Evolutionary conservation across 441 rosid genomes (phyloP).

Genomic region (Pelargonium fulgidum): DNA sequence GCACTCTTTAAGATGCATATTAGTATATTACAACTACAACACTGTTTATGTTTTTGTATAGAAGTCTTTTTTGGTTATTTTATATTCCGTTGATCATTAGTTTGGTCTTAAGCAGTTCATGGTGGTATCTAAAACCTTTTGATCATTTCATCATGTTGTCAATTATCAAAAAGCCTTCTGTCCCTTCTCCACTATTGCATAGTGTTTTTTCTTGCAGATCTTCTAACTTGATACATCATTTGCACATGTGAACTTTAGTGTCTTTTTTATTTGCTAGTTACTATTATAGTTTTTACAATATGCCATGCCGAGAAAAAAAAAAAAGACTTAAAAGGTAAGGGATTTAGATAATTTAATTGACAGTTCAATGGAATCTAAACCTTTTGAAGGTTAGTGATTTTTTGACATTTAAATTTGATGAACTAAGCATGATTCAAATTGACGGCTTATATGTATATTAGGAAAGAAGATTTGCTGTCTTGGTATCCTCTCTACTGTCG

Average conservation of each 20-base stretch:
- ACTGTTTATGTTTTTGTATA: background rate
- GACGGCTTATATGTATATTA: conserved; percentile 21
- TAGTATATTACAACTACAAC: background rate
- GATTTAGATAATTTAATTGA: background rate
- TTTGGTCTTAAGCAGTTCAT: background rate
- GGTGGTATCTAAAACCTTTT: conserved; percentile 4
- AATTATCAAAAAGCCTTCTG: background rate
- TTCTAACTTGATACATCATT: background rate
- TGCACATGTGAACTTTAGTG: background rate
- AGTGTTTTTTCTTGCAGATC: background rate
- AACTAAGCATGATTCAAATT: conserved; percentile 11
- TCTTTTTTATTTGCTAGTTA: background rate
- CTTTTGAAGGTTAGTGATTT: background rate
- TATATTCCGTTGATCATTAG: background rate
- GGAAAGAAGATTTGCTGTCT: conserved; percentile 91
- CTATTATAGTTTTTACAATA: background rate
- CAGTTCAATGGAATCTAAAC: background rate
- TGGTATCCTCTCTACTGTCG: conserved; percentile 73
- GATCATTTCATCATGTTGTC: background rate
- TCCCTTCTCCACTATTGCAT: background rate
- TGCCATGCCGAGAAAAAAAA: background rate
- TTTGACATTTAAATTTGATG: background rate
- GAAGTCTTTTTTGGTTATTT: no score
- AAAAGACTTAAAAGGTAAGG: background rate
- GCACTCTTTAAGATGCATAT: background rate